These are phyloP conservation scores for Phaeophleospora eucalypticola DNA, from an alignment of 2,329 filamentous ascomycete genomes.

Conservation along the genomic window DNA sequence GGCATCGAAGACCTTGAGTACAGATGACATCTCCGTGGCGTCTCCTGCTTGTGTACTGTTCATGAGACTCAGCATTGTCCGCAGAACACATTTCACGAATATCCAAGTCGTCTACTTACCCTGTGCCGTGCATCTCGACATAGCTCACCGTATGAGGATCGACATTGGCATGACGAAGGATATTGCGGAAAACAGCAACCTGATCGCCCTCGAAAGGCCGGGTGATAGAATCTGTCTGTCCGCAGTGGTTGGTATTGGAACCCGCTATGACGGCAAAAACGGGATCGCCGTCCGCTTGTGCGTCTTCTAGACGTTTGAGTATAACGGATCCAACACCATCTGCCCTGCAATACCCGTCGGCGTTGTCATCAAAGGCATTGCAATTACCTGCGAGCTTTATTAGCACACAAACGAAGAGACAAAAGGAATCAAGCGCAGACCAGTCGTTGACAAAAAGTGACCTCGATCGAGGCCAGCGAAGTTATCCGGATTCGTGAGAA, in stretches of 20 bases:
- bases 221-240: conserved; percentile 15
- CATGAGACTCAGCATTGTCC: too few relatives aligned
- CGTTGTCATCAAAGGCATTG: conserved; percentile 26
- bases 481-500: conserved; percentile 28
- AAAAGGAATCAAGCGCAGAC: too few relatives aligned
- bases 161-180: conserved; percentile 11
- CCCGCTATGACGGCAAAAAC: conserved; percentile 14
- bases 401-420: too few relatives aligned
- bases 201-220: conserved; percentile 20
- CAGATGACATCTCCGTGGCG: conserved; percentile 13
- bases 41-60: conserved; percentile 20
- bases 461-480: conserved; percentile 26
- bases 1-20: conserved; percentile 12
- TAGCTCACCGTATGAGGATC: conserved; percentile 13
- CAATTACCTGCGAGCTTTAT: too few relatives aligned
- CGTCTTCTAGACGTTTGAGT: conserved; percentile 30
- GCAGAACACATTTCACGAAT: too few relatives aligned
- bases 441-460: conserved; percentile 24
- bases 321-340: conserved; percentile 27
- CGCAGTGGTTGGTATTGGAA: conserved; percentile 15
- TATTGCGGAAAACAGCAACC: conserved; percentile 3
- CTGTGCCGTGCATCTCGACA: conserved; percentile 18
- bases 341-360: conserved; percentile 31
- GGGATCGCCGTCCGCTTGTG: conserved; percentile 29
- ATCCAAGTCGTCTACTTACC: too few relatives aligned